These are phyloP conservation scores for Talaromyces amestolkiae DNA, from an alignment of 2,329 filamentous ascomycete species.

Conservation along the genomic window DNA sequence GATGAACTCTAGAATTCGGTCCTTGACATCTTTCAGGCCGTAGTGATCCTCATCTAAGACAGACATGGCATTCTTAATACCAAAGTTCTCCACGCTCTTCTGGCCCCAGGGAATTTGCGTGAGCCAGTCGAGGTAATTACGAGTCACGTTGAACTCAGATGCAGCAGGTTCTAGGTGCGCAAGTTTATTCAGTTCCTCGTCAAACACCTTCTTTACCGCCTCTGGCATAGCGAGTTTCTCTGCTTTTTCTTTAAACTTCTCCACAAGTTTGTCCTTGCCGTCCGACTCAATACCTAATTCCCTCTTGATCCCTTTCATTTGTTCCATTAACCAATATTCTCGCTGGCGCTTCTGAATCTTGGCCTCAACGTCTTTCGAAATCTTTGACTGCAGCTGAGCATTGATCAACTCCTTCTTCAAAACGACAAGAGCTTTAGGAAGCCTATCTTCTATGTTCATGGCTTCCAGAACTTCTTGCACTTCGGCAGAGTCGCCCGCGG, in stretches of 20 bases:
- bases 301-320: conserved; percentile 97
- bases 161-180: conserved; percentile 92
- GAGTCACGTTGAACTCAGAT: conserved; percentile 96
- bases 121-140: conserved; percentile 98
- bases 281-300: conserved; percentile 96
- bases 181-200: conserved; percentile 96
- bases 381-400: conserved; percentile 93
- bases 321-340: conserved; percentile 98
- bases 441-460: conserved; percentile 84
- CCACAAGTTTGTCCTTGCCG: conserved; percentile 95
- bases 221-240: conserved; percentile 95
- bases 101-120: conserved; percentile 98
- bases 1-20: conserved; percentile 96
- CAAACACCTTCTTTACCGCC: conserved; percentile 93
- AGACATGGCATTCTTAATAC: conserved; percentile 82
- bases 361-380: conserved; percentile 93
- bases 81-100: conserved; percentile 93
- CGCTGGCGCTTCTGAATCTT: conserved; percentile 97
- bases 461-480: conserved; percentile 87
- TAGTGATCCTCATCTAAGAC: conserved; percentile 97
- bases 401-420: conserved; percentile 99
- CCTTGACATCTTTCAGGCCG: conserved; percentile 95
- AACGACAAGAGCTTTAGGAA: conserved; percentile 87
- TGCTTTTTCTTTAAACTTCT: conserved; percentile 95
- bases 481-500: conserved; percentile 87